Evolutionary conservation across 495 filamentous ascomycete species (phyloP), one percentile per base, ranked within the genome.

Genomic region (Sporormia fimetaria): DNA sequence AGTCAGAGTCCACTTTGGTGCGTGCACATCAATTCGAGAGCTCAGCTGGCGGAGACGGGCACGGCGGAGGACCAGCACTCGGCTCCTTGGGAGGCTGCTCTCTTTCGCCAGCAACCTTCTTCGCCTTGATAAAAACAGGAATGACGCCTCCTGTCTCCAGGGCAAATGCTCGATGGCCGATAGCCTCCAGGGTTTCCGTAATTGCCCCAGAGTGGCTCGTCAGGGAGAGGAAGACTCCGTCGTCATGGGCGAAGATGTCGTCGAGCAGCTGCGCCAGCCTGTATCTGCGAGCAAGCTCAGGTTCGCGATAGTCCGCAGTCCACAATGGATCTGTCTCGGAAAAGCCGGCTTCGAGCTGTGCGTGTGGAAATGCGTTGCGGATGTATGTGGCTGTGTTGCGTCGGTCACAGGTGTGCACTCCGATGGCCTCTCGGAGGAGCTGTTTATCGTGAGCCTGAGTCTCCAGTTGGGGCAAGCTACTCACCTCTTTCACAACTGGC

Each of bases 361-460:
- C 83, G 9, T 35, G 37, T 1, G 81, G 80, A 15, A 53, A 53
- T 1, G 59, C 57, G 8, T 56, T 30, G 5, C 57, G 52, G 49
- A 93, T 85, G 41, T 68, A 70, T 3, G 65, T 62, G 30, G 69
- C 70, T 14, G 52, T 64, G 36, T 66, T 66, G 3, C 85, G 71
- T 5, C 76, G 73, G 56, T 93, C 83, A 57, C 84, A 93, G 6
- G 85, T 90, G 55, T 92, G 85, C 29, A 79, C 65, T 26, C 76
- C 75, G 38, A 87, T 71, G 2, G 68, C 65, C 53, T 93, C 85
- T 29, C 85, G 73, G 37, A 88, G 44, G 5, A 63, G 44, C 49
- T 56, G 23, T 28, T 29, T n/a, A 45, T 12, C 26, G 14, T 8
- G 16, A 12, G 4, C 14, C 3, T 11, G 10, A 28, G n/a, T 3